Percentiles rank a stretch among this genome's conserved stretches.
Evolutionary conservation across 441 rosid species (phyloP).

Genomic region (Brassica hybrid): DNA sequence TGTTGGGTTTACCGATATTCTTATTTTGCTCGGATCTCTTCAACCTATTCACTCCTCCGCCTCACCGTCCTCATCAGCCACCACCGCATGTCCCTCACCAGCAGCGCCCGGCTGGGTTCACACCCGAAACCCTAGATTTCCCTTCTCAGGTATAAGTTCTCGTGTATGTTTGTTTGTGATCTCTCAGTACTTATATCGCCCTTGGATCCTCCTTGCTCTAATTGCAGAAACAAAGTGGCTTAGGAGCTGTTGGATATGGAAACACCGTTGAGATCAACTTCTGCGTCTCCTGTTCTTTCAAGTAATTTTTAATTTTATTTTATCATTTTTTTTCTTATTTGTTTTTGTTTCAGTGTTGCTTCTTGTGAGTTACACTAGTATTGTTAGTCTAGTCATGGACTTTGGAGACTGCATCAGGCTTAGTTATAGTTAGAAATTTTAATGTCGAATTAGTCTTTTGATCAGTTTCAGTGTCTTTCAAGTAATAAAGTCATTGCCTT

Average conservation of each 20-base stretch:
- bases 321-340: background rate
- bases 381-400: constrained; percentile 7
- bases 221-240: constrained; percentile 48
- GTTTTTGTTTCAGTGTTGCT: background rate
- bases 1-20: constrained; percentile 68
- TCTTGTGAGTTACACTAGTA: background rate
- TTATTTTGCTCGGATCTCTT: constrained; percentile 66
- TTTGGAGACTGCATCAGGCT: too few species aligned
- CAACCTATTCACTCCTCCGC: constrained; percentile 73
- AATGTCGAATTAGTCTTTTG: background rate
- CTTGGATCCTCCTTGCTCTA: background rate
- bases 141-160: constrained; percentile 51
- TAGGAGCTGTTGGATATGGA: constrained; percentile 62
- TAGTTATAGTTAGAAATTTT: background rate
- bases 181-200: background rate
- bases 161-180: background rate
- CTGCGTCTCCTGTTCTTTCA: constrained; percentile 86
- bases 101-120: constrained; percentile 37
- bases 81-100: constrained; percentile 47
- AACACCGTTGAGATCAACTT: constrained; percentile 69
- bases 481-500: background rate
- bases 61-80: constrained; percentile 48
- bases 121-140: constrained; percentile 52
- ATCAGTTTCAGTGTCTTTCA: background rate
- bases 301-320: constrained; percentile 38